phyloP scores from a whole-genome alignment of 2,329 filamentous ascomycete species.

The Sclerotinia borealis region DNA sequence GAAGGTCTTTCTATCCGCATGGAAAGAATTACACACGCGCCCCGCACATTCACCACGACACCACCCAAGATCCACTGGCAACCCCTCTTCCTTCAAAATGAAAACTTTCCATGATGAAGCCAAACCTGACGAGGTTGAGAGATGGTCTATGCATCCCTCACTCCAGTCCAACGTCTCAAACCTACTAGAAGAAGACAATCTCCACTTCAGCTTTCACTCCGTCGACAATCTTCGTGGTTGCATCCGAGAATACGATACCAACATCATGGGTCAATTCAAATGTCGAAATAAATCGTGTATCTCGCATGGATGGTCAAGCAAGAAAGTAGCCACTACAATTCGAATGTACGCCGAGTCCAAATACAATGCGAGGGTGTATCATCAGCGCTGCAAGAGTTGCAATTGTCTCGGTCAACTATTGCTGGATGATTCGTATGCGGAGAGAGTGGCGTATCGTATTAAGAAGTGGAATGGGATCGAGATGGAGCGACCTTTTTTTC shows the following conservation, averaged over 20 bases:
- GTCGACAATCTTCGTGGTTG: conserved; percentile 26
- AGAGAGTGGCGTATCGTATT: conserved; percentile 38
- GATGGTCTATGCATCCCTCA: conserved; percentile 27
- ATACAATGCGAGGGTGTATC: conserved; percentile 42
- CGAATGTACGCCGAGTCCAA: conserved; percentile 33
- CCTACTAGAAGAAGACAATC: conserved; percentile 29
- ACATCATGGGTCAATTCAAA: conserved; percentile 38
- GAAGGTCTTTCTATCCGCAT: neutral
- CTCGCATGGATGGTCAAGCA: conserved; percentile 36
- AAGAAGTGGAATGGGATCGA: conserved; percentile 36
- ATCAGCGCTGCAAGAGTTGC: conserved; percentile 37
- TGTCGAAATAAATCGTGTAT: conserved; percentile 34
- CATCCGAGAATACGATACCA: conserved; percentile 35
- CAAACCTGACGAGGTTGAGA: neutral
- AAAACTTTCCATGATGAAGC: neutral
- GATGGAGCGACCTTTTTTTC: neutral
- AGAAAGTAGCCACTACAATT: conserved; percentile 38
- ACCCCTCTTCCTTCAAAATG: neutral
- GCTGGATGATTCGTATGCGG: conserved; percentile 37
- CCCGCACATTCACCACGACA: neutral
- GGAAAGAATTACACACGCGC: neutral
- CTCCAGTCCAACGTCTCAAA: conserved; percentile 32
- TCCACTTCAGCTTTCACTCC: conserved; percentile 33
- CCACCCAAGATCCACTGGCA: neutral
- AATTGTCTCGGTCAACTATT: conserved; percentile 32